phyloP scores from a whole-genome alignment of 202 grass and related monocot genomes.

The Zizania palustris region DNA sequence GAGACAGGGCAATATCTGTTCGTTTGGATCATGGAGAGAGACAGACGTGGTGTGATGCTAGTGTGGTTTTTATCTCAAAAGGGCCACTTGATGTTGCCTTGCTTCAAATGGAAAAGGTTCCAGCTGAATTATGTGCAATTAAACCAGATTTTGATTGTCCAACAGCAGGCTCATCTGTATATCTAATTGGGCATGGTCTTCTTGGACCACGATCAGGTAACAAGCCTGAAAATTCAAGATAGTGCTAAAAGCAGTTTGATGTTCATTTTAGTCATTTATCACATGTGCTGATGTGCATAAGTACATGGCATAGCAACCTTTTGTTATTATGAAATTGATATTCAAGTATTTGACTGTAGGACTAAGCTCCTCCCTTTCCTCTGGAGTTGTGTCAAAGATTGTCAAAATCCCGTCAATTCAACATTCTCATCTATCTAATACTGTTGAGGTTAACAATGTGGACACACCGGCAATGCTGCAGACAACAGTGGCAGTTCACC shows the following conservation, averaged over 20 bases:
- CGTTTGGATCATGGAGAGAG: conserved; percentile 59
- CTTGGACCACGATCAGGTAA: conserved; percentile 88
- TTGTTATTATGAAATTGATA: conserved; percentile 17
- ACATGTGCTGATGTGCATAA: neutral
- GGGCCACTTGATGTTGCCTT: conserved; percentile 85
- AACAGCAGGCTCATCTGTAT: conserved; percentile 58
- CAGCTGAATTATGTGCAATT: conserved; percentile 60
- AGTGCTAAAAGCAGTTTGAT: conserved; percentile 27
- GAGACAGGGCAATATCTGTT: conserved; percentile 70
- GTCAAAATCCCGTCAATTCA: conserved; percentile 53
- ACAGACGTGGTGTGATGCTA: conserved; percentile 74
- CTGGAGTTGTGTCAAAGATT: conserved; percentile 81
- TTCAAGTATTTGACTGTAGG: conserved; percentile 50
- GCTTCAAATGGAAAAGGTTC: conserved; percentile 71
- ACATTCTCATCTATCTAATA: conserved; percentile 36
- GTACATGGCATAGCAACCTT: conserved; percentile 8
- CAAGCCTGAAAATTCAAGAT: conserved; percentile 14
- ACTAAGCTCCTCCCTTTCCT: conserved; percentile 69
- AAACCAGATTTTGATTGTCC: conserved; percentile 73
- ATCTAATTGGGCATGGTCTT: conserved; percentile 88
- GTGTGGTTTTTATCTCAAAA: conserved; percentile 80
- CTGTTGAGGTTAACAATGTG: conserved; percentile 38
- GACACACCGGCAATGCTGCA: conserved; percentile 81
- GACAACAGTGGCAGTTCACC: conserved; percentile 93
- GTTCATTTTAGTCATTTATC: conserved; percentile 8